Evolutionary conservation across 345 rosid genomes (phyloP).

Genomic region (Durio zibethinus): DNA sequence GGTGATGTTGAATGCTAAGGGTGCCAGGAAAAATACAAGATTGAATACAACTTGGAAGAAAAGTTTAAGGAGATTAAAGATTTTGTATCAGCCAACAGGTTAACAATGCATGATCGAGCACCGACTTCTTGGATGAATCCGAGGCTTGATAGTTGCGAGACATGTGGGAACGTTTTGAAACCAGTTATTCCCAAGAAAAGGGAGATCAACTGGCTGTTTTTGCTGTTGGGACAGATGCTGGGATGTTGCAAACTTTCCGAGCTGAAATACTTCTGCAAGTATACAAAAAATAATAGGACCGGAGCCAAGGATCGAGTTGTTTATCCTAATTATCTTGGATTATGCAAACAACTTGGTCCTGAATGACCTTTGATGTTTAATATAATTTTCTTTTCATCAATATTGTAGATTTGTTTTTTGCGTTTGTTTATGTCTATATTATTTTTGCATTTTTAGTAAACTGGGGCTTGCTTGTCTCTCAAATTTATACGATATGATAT

Average conservation of each 20-base stretch:
- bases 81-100: constrained; percentile 19
- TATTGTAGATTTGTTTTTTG: too few relatives aligned
- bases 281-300: constrained; percentile 36
- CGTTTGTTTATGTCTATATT: too few relatives aligned
- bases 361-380: constrained; percentile 33
- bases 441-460: too few relatives aligned
- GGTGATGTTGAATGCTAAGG: constrained; percentile 31
- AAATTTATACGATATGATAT: too few relatives aligned
- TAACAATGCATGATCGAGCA: constrained; percentile 31
- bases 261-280: constrained; percentile 43
- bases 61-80: constrained; percentile 28
- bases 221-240: constrained; percentile 34
- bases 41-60: constrained; percentile 23
- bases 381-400: too few relatives aligned
- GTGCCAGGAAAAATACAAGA: constrained; percentile 11
- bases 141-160: constrained; percentile 21
- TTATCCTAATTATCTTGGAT: constrained; percentile 33
- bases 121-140: constrained; percentile 35
- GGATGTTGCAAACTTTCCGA: constrained; percentile 36
- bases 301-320: constrained; percentile 44
- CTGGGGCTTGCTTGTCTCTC: too few relatives aligned
- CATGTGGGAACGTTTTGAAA: constrained; percentile 17
- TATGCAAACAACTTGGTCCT: constrained; percentile 35
- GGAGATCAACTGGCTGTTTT: constrained; percentile 35
- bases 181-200: constrained; percentile 25